Conservation (phyloP, 805 yeast genomes). For the Saturnispora mendoncae region DNA sequence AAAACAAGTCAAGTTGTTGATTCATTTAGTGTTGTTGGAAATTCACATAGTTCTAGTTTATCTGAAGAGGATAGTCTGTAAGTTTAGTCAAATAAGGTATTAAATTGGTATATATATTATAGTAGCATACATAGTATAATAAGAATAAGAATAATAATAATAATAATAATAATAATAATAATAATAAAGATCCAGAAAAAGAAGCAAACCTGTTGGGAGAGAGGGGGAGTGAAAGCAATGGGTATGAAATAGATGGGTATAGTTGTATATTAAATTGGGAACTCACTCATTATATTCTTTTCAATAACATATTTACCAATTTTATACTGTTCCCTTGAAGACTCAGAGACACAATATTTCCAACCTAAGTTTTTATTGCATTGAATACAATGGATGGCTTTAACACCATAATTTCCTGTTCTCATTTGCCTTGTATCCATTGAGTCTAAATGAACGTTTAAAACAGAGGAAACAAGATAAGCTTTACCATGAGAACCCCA, state of each 20-base stretch:
- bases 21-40: not conserved
- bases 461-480: slow-evolving; percentile 25
- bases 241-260: too few species aligned
- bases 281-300: slow-evolving; percentile 13
- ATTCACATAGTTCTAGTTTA: slow-evolving; percentile 1
- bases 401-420: slow-evolving; percentile 29
- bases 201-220: not conserved
- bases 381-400: slow-evolving; percentile 25
- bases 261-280: not conserved
- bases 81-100: not conserved
- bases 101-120: not conserved
- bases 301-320: slow-evolving; percentile 30
- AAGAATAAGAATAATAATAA: not conserved
- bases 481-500: slow-evolving; percentile 29
- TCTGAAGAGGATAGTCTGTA: not conserved
- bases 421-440: slow-evolving; percentile 25
- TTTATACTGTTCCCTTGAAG: slow-evolving; percentile 25
- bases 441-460: slow-evolving; percentile 19
- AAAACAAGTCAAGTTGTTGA: slow-evolving; percentile 6
- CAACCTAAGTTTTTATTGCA: slow-evolving; percentile 27
- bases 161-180: too few species aligned
- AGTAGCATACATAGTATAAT: not conserved
- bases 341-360: slow-evolving; percentile 28
- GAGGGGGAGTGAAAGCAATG: not conserved
- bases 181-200: not conserved